Base-by-base conservation (phyloP, 805 yeast species). In the Wickerhamomyces chambardii region DNA sequence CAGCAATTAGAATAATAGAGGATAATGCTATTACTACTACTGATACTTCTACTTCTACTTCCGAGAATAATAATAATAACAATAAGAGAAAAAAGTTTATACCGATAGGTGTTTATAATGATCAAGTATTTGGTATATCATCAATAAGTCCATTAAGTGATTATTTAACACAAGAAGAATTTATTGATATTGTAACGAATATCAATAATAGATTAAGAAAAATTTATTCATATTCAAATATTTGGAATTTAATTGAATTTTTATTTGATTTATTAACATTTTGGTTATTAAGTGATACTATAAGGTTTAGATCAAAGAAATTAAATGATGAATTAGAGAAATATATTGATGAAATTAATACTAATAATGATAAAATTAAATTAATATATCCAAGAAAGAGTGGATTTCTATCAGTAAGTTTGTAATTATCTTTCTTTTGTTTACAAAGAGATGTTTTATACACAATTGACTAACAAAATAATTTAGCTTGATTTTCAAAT, bases 391-490 rank as follows among this genome's bases (percentile, higher is more conserved):
- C 83, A 2, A 47, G 68, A 33, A 49, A 62, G 34, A 61, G 71
- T 22, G 85, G 75, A 2, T 78, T 67, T 50, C 52, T 78, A 6
- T 72, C 81, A 12, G 65, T 62, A 54, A 37, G 64, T 60, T 42
- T 33, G 16, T n/a, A n/a, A n/a, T n/a, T n/a, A 15, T 16, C 6
- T 8, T 24, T 6, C 12, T 24, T 24, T 24, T 10, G 10, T 19
- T 8, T 19, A 19, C 7, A 8, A 10, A 19, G 22, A 19, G 22
- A 19, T 4, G 10, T 10, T 4, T 19, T 19, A 6, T 43, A n/a
- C n/a, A n/a, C n/a, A n/a, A n/a, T n/a, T n/a, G n/a, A 47, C 53
- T 50, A 43, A 42, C 50, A 38, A 27, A 32, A 14, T 25, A 14
- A 21, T 5, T 14, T 41, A 55, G 53, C 53, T 73, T 43, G 84